phyloP scores from a whole-genome alignment of 495 filamentous ascomycete species.

The Aspergillus saccharolyticus region DNA sequence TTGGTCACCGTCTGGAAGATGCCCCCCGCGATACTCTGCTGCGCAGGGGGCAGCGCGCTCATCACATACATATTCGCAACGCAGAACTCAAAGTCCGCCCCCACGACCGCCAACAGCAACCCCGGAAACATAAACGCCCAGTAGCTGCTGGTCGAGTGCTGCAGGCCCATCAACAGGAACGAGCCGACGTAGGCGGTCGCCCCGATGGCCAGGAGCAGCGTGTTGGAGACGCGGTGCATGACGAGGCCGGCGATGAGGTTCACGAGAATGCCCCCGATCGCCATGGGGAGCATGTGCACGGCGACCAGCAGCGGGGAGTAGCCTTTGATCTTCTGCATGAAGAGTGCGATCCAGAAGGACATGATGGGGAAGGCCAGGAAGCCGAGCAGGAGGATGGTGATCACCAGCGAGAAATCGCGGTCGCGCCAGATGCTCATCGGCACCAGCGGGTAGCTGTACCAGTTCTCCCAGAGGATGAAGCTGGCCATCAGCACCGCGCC shows the following conservation, averaged over 20 bases:
- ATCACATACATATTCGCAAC: constrained; percentile 52
- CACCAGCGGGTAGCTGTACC: constrained; percentile 29
- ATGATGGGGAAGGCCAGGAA: constrained; percentile 34
- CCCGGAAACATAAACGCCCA: constrained; percentile 54
- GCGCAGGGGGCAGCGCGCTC: constrained; percentile 28
- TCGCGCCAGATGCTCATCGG: constrained; percentile 37
- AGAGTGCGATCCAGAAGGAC: constrained; percentile 36
- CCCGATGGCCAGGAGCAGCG: constrained; percentile 41
- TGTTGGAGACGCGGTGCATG: constrained; percentile 48
- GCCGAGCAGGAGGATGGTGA: constrained; percentile 17
- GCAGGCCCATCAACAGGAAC: constrained; percentile 51
- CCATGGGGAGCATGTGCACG: constrained; percentile 51
- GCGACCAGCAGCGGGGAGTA: constrained; percentile 43
- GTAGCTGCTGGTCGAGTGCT: constrained; percentile 42
- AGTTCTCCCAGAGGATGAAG: constrained; percentile 61
- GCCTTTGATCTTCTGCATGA: constrained; percentile 40
- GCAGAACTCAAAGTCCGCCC: constrained; percentile 56
- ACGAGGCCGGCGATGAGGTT: constrained; percentile 54
- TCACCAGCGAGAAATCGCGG: constrained; percentile 34
- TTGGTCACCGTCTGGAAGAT: constrained; percentile 38
- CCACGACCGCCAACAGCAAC: constrained; percentile 46
- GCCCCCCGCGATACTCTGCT: constrained; percentile 35
- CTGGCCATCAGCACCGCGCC: constrained; percentile 51
- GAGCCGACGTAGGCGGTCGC: constrained; percentile 40
- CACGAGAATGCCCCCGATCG: constrained; percentile 46